A percentile compares a stretch with the other conserved stretches of the same genome.
These are phyloP conservation scores for Melampsora larici-populina DNA, from an alignment of 1,284 basidiomycete species.

Conservation along the genomic window DNA sequence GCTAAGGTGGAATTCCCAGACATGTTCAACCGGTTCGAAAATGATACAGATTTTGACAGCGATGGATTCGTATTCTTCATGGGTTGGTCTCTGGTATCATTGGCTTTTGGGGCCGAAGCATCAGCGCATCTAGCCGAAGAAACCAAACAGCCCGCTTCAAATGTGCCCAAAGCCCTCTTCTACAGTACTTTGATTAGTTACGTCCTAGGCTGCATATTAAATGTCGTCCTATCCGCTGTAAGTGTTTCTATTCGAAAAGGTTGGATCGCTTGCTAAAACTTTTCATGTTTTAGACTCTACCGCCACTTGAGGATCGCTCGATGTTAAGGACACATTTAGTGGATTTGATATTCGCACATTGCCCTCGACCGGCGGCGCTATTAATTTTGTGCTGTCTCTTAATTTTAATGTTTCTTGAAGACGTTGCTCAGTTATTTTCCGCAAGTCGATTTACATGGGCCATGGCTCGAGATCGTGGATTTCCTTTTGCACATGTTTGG, in stretches of 20 bases:
- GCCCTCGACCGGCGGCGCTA: conserved; percentile 8
- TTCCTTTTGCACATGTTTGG: conserved; percentile 36
- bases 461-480: conserved; percentile 33
- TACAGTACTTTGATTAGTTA: conserved; percentile 28
- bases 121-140: conserved; percentile 41
- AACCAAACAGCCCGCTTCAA: conserved; percentile 21
- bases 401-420: conserved; percentile 37
- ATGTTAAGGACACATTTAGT: conserved; percentile 11
- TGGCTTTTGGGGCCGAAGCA: conserved; percentile 39
- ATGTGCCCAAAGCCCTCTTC: conserved; percentile 30
- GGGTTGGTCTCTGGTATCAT: conserved; percentile 33
- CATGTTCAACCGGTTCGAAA: conserved; percentile 18
- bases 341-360: conserved; percentile 32
- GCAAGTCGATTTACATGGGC: conserved; percentile 42
- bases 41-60: conserved; percentile 24
- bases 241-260: not conserved
- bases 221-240: conserved; percentile 25
- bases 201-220: conserved; percentile 26
- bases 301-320: not conserved
- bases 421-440: conserved; percentile 35
- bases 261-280: not conserved
- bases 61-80: conserved; percentile 39
- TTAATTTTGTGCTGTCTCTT: conserved; percentile 31
- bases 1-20: not conserved
- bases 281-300: not conserved